phyloP scores from a whole-genome alignment of 2,329 filamentous ascomycete species.

The Clarireedia hainanense region DNA sequence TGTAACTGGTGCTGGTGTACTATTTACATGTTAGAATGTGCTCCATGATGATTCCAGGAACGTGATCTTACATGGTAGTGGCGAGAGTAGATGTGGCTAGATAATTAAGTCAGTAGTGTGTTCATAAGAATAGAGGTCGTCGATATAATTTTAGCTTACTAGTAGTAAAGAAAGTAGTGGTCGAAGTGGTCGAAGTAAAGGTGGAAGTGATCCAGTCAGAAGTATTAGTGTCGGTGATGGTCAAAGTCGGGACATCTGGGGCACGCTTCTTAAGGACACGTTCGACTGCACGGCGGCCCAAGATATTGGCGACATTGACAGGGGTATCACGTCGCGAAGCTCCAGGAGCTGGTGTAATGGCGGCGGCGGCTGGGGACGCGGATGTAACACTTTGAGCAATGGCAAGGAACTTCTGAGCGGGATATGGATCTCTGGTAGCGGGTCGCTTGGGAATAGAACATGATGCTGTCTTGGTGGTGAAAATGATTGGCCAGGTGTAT shows the following conservation, averaged over 20 bases:
- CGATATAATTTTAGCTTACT: neutral
- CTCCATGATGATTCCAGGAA: neutral
- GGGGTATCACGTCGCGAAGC: neutral
- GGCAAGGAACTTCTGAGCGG: neutral
- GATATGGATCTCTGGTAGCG: neutral
- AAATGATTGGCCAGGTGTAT: neutral
- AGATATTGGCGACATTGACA: constrained; percentile 1
- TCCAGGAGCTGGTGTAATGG: neutral
- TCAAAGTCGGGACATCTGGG: constrained; percentile 5
- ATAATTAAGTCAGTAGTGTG: neutral
- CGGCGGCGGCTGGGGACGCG: neutral
- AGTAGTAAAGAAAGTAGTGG: constrained; percentile 5
- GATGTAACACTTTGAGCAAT: constrained; percentile 6
- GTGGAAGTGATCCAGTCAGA: constrained; percentile 7
- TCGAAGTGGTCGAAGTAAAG: neutral
- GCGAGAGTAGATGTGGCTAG: neutral
- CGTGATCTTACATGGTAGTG: neutral
- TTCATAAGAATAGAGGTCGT: too few species aligned
- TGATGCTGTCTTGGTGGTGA: neutral
- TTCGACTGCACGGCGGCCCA: constrained; percentile 7
- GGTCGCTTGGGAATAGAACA: neutral
- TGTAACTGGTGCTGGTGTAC: constrained; percentile 4
- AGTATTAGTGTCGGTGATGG: constrained; percentile 1
- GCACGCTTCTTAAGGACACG: constrained; percentile 4
- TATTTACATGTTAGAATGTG: neutral